Evolutionary conservation across 148 eudicot genomes (phyloP), one percentile per base, ranked within the genome.

Genomic region (Nepenthes mirabilis): DNA sequence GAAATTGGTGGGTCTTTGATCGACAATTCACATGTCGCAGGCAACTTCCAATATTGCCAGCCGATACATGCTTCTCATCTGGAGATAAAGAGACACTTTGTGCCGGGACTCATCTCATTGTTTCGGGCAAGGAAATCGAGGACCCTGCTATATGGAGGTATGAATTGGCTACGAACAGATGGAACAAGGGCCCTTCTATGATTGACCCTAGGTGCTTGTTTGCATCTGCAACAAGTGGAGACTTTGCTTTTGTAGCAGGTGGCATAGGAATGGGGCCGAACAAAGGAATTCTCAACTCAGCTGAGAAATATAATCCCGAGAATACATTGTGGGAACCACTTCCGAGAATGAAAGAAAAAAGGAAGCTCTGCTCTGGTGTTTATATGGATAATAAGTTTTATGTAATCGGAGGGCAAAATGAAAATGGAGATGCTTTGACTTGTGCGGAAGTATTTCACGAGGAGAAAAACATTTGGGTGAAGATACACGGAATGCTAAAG

Each of bases 351-450:
- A 74, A 58, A n/a, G 65, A 37, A 56, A 70, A 34, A 68, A 72
- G 96, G 65, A 69, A 76, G 60, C 67, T 83, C 48, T 85, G 93
- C 33, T 64, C 96, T 0, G 96, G 96, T 1, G 73, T 70, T 33
- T 89, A 72, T 78, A 83, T 89, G 90, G 96, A 89, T 43, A 63
- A 59, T 1, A 83, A 69, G 47, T 85, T 89, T 37, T 83, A 81
- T 47, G 96, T 83, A 35, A 66, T 85, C 9, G 96, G 96, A 2
- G 81, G 81, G 23, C 62, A 81, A 47, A 75, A 76, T 35, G 77
- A 72, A 6, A 58, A 62, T 0, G 83, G 83, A 0, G 80, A 58
- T 11, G 32, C 54, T 1, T 71, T 85, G 10, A 83, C 87, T 0
- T 89, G 96, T 66, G 96, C 80, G 1, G 96, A 89, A 43, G 84